Base-by-base conservation (phyloP, 2,329 filamentous ascomycete genomes). In the Ustulina deusta region DNA sequence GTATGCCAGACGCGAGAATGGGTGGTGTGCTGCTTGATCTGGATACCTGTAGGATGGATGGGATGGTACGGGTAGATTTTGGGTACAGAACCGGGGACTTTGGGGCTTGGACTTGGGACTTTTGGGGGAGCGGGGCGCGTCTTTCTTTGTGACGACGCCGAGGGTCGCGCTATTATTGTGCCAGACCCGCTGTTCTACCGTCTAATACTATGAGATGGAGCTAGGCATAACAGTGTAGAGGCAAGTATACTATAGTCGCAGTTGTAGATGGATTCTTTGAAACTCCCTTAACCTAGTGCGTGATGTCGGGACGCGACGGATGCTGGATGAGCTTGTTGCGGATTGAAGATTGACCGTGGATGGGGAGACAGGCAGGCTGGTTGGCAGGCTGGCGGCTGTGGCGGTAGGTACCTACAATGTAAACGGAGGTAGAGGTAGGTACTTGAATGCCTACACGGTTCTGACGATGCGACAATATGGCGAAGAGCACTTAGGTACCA, bases 91-190 rank as follows among this genome's bases (percentile, higher is more conserved):
- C 46, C 29, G 22, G 49, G 74, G 71, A 73, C 69, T 58, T 44
- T 38, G 63, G 60, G 61, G 56, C 61, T 62, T 66, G 36, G 54
- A 57, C 52, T 58, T 65, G 52, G 42, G 63, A 55, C 51, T 61
- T 62, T 68, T 67, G 71, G 71, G 71, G 49, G 54, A 67, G 73
- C 64, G 72, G 71, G 69, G 69, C 69, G 59, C 55, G 68, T 68
- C 63, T 72, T 61, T 68, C 63, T 72, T 61, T 69, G 70, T 69
- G 66, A 69, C 72, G 71, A 75, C 74, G 70, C 72, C 74, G 72
- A 77, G 73, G 77, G 78, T 79, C 78, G 79, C 75, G 77, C 74
- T 77, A 77, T 76, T 79, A 57, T 7, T 29, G 25, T 60, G 44
- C 46, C 52, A 40, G 68, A 59, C 64, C 68, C 56, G 32, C 51